Conservation (phyloP, 2,329 filamentous ascomycete species). For the Monilinia fructigena region DNA sequence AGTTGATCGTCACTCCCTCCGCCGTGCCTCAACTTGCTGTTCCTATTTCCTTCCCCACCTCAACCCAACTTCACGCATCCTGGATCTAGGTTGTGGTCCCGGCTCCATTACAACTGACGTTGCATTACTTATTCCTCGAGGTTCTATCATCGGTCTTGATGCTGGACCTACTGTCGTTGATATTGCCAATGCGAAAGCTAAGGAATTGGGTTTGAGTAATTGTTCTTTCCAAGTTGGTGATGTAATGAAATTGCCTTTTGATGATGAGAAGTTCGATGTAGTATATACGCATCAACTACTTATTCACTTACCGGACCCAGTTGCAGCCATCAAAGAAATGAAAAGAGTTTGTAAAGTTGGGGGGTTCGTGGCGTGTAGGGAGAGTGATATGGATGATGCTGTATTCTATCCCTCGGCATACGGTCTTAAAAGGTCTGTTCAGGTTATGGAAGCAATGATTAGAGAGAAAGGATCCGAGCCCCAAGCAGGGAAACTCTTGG, state of each 20-base stretch:
- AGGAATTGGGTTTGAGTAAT: background rate
- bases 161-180: background rate
- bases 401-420: constrained; percentile 1
- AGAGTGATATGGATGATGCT: constrained; percentile 15
- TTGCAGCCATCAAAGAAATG: constrained; percentile 13
- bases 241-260: constrained; percentile 18
- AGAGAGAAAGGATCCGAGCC: constrained; percentile 16
- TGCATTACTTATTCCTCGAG: constrained; percentile 10
- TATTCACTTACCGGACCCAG: constrained; percentile 14
- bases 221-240: constrained; percentile 20
- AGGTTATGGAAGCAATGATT: constrained; percentile 14
- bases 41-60: constrained; percentile 20
- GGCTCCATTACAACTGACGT: constrained; percentile 16
- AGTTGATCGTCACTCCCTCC: constrained; percentile 14
- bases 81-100: constrained; percentile 23
- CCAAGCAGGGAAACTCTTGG: constrained; percentile 5
- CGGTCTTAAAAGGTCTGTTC: background rate
- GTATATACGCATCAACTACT: constrained; percentile 23
- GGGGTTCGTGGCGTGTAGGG: constrained; percentile 21
- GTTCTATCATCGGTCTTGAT: constrained; percentile 18
- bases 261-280: constrained; percentile 19
- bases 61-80: background rate
- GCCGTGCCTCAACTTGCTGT: constrained; percentile 19
- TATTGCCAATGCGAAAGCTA: background rate
- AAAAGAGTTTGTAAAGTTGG: constrained; percentile 17